These are phyloP conservation scores for Kandelia obovata DNA, from an alignment of 345 rosid genomes.

Conservation along the genomic window DNA sequence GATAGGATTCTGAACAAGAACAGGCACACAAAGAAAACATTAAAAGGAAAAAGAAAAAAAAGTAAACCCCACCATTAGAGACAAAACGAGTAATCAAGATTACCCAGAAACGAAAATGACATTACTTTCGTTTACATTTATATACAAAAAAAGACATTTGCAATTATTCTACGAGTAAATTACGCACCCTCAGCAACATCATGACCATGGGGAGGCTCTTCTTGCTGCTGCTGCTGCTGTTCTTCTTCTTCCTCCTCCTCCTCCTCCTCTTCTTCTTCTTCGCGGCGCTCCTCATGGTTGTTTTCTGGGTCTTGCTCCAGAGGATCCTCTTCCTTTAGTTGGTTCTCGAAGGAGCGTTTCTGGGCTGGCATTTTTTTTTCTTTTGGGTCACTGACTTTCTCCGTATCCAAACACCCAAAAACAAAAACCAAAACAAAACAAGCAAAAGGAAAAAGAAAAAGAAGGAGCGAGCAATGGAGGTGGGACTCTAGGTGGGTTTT, in stretches of 20 bases:
- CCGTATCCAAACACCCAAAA: neutral
- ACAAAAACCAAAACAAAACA: neutral
- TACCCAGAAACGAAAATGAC: constrained; percentile 1
- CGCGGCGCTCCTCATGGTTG: constrained; percentile 3
- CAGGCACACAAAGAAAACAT: neutral
- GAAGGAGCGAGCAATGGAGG: neutral
- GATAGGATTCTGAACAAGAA: constrained; percentile 39
- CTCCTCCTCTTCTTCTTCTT: too few relatives aligned
- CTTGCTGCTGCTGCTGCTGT: neutral
- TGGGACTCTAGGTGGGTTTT: too few relatives aligned
- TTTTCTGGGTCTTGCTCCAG: neutral
- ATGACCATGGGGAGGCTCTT: neutral
- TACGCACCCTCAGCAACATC: constrained; percentile 18
- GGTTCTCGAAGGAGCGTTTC: constrained; percentile 20
- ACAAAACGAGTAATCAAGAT: neutral
- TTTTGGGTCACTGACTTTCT: neutral
- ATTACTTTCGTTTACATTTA: neutral
- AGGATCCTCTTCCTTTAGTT: constrained; percentile 3
- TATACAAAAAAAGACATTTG: neutral
- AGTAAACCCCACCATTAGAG: neutral
- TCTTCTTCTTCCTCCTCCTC: too few relatives aligned
- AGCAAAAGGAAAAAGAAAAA: neutral
- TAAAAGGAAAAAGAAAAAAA: neutral
- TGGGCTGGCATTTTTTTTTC: constrained; percentile 27
- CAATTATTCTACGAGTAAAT: neutral